Evolutionary conservation across 2,329 filamentous ascomycete genomes (phyloP).

Genomic region (Cladophialophora immunda): DNA sequence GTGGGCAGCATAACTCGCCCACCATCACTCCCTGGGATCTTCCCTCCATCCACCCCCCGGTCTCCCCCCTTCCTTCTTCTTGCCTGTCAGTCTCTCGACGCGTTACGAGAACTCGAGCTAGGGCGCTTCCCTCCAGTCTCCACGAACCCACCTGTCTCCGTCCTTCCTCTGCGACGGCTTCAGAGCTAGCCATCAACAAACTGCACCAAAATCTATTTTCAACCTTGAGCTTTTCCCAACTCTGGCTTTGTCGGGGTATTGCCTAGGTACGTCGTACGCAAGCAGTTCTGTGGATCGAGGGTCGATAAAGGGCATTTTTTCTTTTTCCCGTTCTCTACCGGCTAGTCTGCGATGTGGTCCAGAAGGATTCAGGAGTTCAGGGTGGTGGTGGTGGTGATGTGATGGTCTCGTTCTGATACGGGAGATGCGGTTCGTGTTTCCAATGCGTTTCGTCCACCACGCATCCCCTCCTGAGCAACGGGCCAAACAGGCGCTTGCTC

Average conservation of each 20-base stretch:
- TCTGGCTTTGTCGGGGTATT: neutral
- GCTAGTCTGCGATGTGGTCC: slow-evolving; percentile 11
- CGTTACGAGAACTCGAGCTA: neutral
- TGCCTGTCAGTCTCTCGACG: neutral
- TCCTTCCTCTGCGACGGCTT: neutral
- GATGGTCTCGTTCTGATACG: slow-evolving; percentile 2
- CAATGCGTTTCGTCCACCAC: slow-evolving; percentile 19
- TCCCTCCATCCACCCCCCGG: neutral
- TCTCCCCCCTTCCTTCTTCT: neutral
- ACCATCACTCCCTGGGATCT: neutral
- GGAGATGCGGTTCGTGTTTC: slow-evolving; percentile 14
- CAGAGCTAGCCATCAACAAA: neutral
- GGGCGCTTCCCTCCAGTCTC: neutral
- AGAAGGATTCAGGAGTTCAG: slow-evolving; percentile 13
- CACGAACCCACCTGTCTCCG: neutral
- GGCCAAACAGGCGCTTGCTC: slow-evolving; percentile 12
- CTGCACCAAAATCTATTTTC: slow-evolving; percentile 16
- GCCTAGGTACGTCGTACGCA: neutral
- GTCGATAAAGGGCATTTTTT: neutral
- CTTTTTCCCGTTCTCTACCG: neutral
- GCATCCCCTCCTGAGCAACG: neutral
- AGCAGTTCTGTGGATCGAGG: neutral
- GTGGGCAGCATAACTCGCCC: neutral
- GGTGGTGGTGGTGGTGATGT: slow-evolving; percentile 1
- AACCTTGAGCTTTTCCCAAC: neutral